Base-by-base conservation (phyloP, 495 filamentous ascomycete species). In the Geoglossum glabrum region DNA sequence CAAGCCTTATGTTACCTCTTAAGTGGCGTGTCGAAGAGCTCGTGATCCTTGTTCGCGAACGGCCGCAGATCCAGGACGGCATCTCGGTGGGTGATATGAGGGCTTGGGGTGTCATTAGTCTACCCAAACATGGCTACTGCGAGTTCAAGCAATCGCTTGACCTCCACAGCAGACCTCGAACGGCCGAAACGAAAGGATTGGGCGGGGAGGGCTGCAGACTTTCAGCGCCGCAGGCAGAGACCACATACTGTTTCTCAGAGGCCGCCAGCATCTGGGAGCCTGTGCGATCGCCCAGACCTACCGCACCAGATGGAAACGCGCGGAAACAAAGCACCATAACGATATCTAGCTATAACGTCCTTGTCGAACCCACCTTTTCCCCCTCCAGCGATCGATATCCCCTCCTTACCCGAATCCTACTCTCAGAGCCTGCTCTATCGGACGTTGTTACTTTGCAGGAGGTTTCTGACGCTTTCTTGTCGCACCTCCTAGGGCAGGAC, bases 401-500 rank as follows among this genome's bases (percentile, higher is more conserved):
- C 6, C 66, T 76, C 19, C 60, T 80, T 21, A 47, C 77, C 34
- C 57, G 68, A 21, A 71, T 71, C 59, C 64, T 79, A 45, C 60
- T 79, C 49, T 62, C 70, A 7, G 19, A 61, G 0, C 27, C 58
- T 5, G 68, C 70, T 27, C 46, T 59, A 1, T 67, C 74, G 13
- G 71, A 77, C 61, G 64, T 79, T 17, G 59, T 81, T n/a, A 67
- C 77, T 21, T 67, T 82, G 8, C 71, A 81, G 64, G 78, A 80
- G 65, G 75, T 81, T 25, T 77, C 78, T 0, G 75, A 81, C 58
- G 68, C 71, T 27, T 79, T 80, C 57, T 70, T 82, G 7, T 69
- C 69, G 9, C 69, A 68, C 54, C 65, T 81, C 17, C 73, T 81
- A 15, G 59, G 57, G 21, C 59, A 76, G 36, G 56, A 65, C 13